Evolutionary conservation across 164 flowering plant species (phyloP).

Genomic region (Sextonia rubra): DNA sequence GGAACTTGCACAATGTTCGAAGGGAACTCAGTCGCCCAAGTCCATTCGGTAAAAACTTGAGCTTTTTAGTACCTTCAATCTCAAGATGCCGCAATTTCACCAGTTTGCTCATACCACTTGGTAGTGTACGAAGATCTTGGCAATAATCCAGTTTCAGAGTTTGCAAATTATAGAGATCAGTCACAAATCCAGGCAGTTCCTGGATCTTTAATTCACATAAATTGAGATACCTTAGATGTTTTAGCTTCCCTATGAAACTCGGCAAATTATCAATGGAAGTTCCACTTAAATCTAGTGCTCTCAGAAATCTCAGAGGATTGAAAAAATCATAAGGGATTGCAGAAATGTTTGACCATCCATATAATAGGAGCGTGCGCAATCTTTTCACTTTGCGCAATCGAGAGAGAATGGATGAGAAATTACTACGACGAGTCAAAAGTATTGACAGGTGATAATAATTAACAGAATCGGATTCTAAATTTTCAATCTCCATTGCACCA

Average conservation of each 20-base stretch:
- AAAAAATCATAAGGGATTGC: background rate
- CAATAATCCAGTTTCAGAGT: slow-evolving; percentile 1
- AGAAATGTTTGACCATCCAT: background rate
- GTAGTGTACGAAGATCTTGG: background rate
- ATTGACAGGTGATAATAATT: background rate
- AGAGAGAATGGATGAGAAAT: background rate
- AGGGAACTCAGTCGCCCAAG: background rate
- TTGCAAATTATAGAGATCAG: background rate
- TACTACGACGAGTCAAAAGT: no score
- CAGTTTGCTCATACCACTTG: background rate
- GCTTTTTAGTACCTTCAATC: background rate
- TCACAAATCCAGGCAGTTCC: background rate
- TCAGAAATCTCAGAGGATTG: background rate
- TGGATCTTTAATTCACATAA: background rate
- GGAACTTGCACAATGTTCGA: background rate
- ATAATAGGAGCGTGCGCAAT: no score
- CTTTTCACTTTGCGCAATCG: background rate
- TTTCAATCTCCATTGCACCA: background rate
- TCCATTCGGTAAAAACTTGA: background rate
- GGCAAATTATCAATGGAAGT: background rate
- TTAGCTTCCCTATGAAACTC: background rate
- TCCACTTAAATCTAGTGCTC: background rate
- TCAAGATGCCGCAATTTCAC: slow-evolving; percentile 8
- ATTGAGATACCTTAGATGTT: slow-evolving; percentile 6
- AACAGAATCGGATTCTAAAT: background rate